Evolutionary conservation across 1,139 yeast genomes (phyloP).

Genomic region (Yamadazyma diospyri): DNA sequence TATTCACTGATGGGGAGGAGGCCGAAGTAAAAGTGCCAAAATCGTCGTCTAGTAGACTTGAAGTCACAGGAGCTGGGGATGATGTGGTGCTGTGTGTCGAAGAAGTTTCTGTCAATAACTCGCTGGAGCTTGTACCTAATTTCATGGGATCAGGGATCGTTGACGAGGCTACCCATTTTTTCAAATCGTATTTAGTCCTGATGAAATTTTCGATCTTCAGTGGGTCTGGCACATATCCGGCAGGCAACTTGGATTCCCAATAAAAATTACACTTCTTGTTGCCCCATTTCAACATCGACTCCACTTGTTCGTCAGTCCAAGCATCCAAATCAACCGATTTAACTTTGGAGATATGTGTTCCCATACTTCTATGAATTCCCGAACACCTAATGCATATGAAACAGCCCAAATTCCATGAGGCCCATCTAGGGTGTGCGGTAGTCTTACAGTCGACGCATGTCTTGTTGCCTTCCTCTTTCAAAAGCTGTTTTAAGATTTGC

Average conservation of each 20-base stretch:
- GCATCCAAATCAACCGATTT: conserved; percentile 92
- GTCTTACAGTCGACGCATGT: conserved; percentile 90
- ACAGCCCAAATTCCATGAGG: conserved; percentile 92
- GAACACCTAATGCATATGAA: conserved; percentile 90
- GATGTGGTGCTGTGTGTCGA: conserved; percentile 16
- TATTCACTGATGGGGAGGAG: conserved; percentile 14
- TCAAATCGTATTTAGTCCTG: conserved; percentile 84
- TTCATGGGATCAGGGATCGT: conserved; percentile 56
- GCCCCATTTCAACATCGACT: conserved; percentile 83
- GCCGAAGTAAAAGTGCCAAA: conserved; percentile 40
- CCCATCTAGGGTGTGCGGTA: conserved; percentile 93
- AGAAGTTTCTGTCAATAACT: conserved; percentile 1
- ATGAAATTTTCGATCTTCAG: conserved; percentile 86
- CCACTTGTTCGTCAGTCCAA: conserved; percentile 93
- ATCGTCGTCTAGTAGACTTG: conserved; percentile 33
- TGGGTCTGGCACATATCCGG: conserved; percentile 72
- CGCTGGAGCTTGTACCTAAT: conserved; percentile 1
- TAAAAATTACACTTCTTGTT: conserved; percentile 69
- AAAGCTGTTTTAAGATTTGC: conserved; percentile 66
- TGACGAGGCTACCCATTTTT: conserved; percentile 68
- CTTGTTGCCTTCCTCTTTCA: conserved; percentile 73
- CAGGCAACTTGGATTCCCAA: conserved; percentile 83
- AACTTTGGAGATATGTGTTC: conserved; percentile 86
- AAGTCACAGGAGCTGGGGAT: conserved; percentile 20
- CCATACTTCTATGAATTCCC: conserved; percentile 93